Percentiles rank a stretch among this genome's conserved stretches.
These are phyloP conservation scores for Kingdonia uniflora DNA, from an alignment of 164 flowering plant genomes.

Conservation along the genomic window DNA sequence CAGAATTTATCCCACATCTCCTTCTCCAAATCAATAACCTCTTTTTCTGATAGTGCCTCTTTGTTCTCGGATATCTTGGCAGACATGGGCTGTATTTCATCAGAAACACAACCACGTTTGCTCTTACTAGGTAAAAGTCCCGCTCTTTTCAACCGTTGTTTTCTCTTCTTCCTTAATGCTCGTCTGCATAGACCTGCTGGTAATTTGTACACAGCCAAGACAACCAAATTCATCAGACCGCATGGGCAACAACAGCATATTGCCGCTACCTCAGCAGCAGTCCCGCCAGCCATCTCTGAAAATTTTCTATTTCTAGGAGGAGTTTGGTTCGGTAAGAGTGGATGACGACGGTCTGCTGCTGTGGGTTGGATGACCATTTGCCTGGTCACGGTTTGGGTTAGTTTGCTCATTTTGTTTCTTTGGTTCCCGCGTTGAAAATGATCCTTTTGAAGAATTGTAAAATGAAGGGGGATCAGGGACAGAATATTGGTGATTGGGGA, in stretches of 20 bases:
- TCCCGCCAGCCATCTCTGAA: conserved; percentile 73
- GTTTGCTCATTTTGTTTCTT: too few relatives aligned
- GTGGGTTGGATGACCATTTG: conserved; percentile 9
- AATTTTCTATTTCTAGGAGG: conserved; percentile 19
- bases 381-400: conserved; percentile 5
- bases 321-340: conserved; percentile 14
- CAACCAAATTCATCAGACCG: conserved; percentile 40
- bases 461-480: too few relatives aligned
- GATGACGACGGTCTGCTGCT: conserved; percentile 16
- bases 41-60: conserved; percentile 13
- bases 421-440: too few relatives aligned
- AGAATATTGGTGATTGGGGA: too few relatives aligned
- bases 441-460: too few relatives aligned
- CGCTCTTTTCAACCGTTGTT: conserved; percentile 17
- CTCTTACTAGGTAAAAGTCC: conserved; percentile 16
- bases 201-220: conserved; percentile 57
- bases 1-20: conserved; percentile 76
- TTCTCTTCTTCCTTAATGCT: conserved; percentile 32
- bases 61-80: not conserved
- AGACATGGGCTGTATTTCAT: conserved; percentile 22
- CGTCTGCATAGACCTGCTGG: conserved; percentile 68
- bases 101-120: conserved; percentile 25
- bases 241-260: conserved; percentile 88
- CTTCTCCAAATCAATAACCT: conserved; percentile 48
- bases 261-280: conserved; percentile 79